Conservation (phyloP, 2,329 filamentous ascomycete genomes). For the Fusarium pseudonygamai region DNA sequence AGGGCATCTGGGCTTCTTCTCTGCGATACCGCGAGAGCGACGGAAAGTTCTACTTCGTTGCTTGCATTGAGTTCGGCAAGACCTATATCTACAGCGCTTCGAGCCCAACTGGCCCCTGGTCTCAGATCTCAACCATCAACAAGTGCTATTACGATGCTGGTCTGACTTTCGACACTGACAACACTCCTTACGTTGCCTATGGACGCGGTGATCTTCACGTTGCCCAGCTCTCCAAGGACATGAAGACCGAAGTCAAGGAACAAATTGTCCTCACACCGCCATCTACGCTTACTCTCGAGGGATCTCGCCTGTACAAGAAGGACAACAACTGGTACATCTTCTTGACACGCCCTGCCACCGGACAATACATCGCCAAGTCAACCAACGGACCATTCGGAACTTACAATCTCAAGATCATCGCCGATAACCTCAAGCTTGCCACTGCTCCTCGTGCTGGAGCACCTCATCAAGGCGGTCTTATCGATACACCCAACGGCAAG, state of each 20-base stretch:
- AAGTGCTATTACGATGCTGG: conserved; percentile 68
- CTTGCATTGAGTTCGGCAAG: conserved; percentile 54
- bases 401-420: conserved; percentile 57
- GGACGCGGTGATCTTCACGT: conserved; percentile 58
- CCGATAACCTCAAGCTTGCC: conserved; percentile 46
- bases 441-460: conserved; percentile 55
- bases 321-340: conserved; percentile 65
- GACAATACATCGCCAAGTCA: conserved; percentile 59
- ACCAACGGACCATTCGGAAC: conserved; percentile 56
- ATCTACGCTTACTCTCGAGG: conserved; percentile 52
- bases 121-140: conserved; percentile 51
- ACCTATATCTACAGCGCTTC: conserved; percentile 64
- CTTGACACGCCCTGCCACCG: conserved; percentile 54
- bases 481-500: conserved; percentile 59
- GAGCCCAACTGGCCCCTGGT: conserved; percentile 55
- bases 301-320: conserved; percentile 64
- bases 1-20: conserved; percentile 64
- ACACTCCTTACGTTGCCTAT: conserved; percentile 66
- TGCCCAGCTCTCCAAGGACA: conserved; percentile 59
- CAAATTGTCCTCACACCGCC: neutral
- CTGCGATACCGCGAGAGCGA: conserved; percentile 22
- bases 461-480: conserved; percentile 64
- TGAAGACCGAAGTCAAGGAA: conserved; percentile 8
- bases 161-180: conserved; percentile 63
- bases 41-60: conserved; percentile 27